Percentiles rank a stretch among this genome's conserved stretches.
Evolutionary conservation across 352 stramenopile genomes (phyloP).

Genomic region (Globisporangium acanthophoron): DNA sequence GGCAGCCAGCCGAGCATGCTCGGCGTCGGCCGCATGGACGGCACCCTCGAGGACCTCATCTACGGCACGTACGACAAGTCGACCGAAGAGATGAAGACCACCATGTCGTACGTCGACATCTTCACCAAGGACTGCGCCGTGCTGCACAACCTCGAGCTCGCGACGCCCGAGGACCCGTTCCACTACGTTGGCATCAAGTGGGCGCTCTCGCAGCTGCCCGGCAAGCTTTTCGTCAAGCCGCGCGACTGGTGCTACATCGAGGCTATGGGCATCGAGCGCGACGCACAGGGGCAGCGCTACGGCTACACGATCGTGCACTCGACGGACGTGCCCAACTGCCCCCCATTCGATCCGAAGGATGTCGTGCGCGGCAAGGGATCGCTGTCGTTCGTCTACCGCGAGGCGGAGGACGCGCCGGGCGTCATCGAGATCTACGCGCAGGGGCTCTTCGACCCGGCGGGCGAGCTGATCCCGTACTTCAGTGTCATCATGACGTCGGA

Average conservation of each 20-base stretch:
- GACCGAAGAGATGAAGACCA: conserved; percentile 36
- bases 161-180: conserved; percentile 30
- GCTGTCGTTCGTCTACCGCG: conserved; percentile 31
- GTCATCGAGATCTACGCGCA: conserved; percentile 40
- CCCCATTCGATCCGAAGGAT: conserved; percentile 20
- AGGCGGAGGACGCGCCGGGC: conserved; percentile 20
- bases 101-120: conserved; percentile 25
- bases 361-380: conserved; percentile 30
- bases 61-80: conserved; percentile 40
- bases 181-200: conserved; percentile 53
- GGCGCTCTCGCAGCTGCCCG: conserved; percentile 31
- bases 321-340: conserved; percentile 36
- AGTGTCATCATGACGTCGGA: conserved; percentile 25
- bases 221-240: conserved; percentile 14
- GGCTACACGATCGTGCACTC: conserved; percentile 46
- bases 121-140: conserved; percentile 30
- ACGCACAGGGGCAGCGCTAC: conserved; percentile 22
- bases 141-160: conserved; percentile 34
- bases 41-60: conserved; percentile 43
- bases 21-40: conserved; percentile 33
- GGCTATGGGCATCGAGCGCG: conserved; percentile 38
- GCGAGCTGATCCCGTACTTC: conserved; percentile 25
- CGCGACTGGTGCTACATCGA: conserved; percentile 33
- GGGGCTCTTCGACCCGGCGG: conserved; percentile 35
- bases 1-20: conserved; percentile 23